Evolutionary conservation across 176 grass and related monocot species (phyloP).

Genomic region (Phyllostachys edulis): DNA sequence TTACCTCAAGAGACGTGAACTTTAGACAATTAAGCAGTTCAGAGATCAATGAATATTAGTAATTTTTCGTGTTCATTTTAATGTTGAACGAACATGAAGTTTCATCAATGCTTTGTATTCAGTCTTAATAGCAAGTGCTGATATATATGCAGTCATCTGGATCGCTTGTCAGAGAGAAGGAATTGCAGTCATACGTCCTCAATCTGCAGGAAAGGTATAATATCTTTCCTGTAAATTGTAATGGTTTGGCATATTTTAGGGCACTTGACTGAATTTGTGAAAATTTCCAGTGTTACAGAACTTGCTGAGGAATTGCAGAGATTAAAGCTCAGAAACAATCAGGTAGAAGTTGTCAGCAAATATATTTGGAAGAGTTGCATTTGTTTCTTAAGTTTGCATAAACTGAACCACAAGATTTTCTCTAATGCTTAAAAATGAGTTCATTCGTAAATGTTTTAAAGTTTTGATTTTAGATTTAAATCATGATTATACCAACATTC

Average conservation of each 20-base stretch:
- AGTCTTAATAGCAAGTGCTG: not conserved
- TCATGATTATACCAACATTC: not conserved
- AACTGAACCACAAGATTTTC: not conserved
- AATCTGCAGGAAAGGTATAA: slow-evolving; percentile 72
- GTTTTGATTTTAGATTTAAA: not conserved
- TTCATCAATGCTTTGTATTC: not conserved
- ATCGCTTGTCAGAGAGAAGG: slow-evolving; percentile 59
- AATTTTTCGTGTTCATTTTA: not conserved
- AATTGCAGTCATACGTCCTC: slow-evolving; percentile 58
- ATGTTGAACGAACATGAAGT: not conserved
- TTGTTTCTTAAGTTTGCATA: slow-evolving; percentile 3
- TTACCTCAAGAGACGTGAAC: not conserved
- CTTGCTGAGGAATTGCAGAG: slow-evolving; percentile 66
- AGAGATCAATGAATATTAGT: not conserved
- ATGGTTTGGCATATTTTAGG: slow-evolving; percentile 2
- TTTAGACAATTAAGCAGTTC: slow-evolving; percentile 13
- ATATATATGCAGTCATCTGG: slow-evolving; percentile 49
- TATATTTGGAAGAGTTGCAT: slow-evolving; percentile 24
- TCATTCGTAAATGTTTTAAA: not conserved
- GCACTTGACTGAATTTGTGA: slow-evolving; percentile 18
- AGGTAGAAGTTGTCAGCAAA: slow-evolving; percentile 40
- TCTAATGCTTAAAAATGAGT: not conserved
- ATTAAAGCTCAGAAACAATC: slow-evolving; percentile 60
- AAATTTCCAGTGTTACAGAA: slow-evolving; percentile 56
- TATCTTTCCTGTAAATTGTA: not conserved